phyloP scores from a whole-genome alignment of 1,284 basidiomycete genomes.

The Boletus hoseneyae region DNA sequence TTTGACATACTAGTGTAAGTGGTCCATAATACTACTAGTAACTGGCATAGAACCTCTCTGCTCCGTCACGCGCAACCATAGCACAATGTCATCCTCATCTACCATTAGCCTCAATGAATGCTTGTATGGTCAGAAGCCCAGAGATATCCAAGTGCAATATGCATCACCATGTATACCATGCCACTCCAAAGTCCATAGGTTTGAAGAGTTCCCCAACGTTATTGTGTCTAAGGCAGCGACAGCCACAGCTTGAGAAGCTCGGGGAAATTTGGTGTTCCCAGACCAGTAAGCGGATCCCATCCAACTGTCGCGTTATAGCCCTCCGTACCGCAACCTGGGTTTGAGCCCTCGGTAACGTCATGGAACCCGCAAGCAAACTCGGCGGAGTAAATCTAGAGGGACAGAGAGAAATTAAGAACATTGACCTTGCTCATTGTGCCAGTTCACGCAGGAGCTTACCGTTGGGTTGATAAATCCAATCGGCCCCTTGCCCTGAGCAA shows the following conservation, averaged over 20 bases:
- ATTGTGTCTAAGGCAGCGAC: conserved; percentile 9
- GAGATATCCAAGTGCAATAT: too few species aligned
- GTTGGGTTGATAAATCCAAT: conserved; percentile 39
- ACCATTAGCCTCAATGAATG: too few species aligned
- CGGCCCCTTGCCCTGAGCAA: conserved; percentile 35
- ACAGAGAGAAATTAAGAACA: not conserved
- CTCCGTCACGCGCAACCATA: too few species aligned
- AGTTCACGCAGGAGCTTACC: conserved; percentile 6
- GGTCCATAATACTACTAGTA: too few species aligned
- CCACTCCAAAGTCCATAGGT: too few species aligned
- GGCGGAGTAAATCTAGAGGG: conserved; percentile 20
- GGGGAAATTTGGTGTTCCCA: conserved; percentile 33
- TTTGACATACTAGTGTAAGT: too few species aligned
- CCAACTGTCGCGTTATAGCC: conserved; percentile 33
- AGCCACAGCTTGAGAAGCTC: conserved; percentile 22
- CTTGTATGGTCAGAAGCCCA: too few species aligned
- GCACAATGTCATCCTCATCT: too few species aligned
- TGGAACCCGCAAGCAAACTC: conserved; percentile 28
- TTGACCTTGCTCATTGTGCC: not conserved
- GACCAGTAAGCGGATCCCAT: conserved; percentile 40
- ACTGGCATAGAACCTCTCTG: too few species aligned
- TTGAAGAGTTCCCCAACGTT: too few species aligned
- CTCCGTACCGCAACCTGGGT: conserved; percentile 36
- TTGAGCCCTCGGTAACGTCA: conserved; percentile 41
- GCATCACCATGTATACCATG: too few species aligned